These are phyloP conservation scores for Raffaelea arxii DNA, from an alignment of 2,329 filamentous ascomycete genomes.

Conservation along the genomic window DNA sequence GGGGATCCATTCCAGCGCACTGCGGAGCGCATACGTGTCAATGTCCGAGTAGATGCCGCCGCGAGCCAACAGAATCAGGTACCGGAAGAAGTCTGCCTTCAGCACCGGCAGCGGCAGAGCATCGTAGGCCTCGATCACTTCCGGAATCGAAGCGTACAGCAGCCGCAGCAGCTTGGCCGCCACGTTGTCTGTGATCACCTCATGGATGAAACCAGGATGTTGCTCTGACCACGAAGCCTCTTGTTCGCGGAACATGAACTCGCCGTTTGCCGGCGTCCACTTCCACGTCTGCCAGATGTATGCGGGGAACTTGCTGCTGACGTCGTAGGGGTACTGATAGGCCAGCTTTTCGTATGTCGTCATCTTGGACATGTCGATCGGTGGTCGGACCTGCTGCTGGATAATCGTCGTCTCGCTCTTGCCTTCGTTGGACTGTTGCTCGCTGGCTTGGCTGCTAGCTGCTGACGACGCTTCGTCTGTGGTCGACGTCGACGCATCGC, in stretches of 20 bases:
- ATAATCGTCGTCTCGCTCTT: slow-evolving; percentile 11
- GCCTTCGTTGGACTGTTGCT: slow-evolving; percentile 8
- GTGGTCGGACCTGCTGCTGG: slow-evolving; percentile 53
- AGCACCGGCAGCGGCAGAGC: slow-evolving; percentile 64
- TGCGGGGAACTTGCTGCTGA: slow-evolving; percentile 80
- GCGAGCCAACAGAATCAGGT: slow-evolving; percentile 54
- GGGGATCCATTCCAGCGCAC: slow-evolving; percentile 82
- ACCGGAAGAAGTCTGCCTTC: slow-evolving; percentile 72
- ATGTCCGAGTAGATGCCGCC: slow-evolving; percentile 77
- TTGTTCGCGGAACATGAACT: slow-evolving; percentile 72
- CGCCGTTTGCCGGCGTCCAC: slow-evolving; percentile 62
- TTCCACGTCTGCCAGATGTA: slow-evolving; percentile 99
- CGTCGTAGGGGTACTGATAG: slow-evolving; percentile 90
- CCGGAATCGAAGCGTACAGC: slow-evolving; percentile 74
- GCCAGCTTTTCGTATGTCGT: slow-evolving; percentile 71
- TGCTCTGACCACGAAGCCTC: slow-evolving; percentile 84
- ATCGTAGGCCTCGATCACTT: slow-evolving; percentile 68
- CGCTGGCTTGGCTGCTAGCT: slow-evolving; percentile 3
- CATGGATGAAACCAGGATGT: slow-evolving; percentile 88
- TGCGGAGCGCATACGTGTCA: slow-evolving; percentile 77
- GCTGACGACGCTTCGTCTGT: not conserved
- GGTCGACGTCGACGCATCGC: slow-evolving; percentile 14
- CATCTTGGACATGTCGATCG: slow-evolving; percentile 57
- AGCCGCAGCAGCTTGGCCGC: slow-evolving; percentile 73
- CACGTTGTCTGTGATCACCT: slow-evolving; percentile 89